These are phyloP conservation scores for Hygrophila difformis DNA, from an alignment of 257 asterid species.

Conservation along the genomic window DNA sequence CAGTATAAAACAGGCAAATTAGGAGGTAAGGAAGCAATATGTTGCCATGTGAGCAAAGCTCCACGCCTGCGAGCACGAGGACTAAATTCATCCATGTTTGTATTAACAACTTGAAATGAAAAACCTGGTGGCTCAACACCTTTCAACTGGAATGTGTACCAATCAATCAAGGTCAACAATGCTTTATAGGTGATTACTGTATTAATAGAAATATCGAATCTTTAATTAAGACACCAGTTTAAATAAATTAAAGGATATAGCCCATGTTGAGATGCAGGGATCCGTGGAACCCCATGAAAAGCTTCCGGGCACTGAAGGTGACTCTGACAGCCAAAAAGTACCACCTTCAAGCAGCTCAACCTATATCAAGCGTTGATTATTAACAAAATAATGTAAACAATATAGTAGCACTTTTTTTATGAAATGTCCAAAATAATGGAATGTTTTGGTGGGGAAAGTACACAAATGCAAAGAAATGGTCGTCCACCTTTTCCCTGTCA, in stretches of 20 bases:
- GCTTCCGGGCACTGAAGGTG: constrained; percentile 99
- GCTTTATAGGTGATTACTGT: not conserved
- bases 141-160: constrained; percentile 97
- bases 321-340: constrained; percentile 95
- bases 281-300: constrained; percentile 89
- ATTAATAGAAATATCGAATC: constrained; percentile 5
- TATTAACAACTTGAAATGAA: constrained; percentile 88
- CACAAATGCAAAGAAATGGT: not conserved
- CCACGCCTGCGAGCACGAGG: constrained; percentile 99
- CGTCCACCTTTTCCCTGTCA: constrained; percentile 79
- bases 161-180: constrained; percentile 48
- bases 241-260: constrained; percentile 66
- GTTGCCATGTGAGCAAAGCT: constrained; percentile 98
- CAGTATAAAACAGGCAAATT: constrained; percentile 83
- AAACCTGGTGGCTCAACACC: constrained; percentile 95
- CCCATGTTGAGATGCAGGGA: constrained; percentile 95
- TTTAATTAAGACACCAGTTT: constrained; percentile 1
- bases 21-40: constrained; percentile 96
- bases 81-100: constrained; percentile 85
- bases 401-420: too few relatives aligned
- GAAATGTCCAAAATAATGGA: too few relatives aligned
- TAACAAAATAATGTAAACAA: constrained; percentile 7
- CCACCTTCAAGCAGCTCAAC: constrained; percentile 96
- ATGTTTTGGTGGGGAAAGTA: too few relatives aligned
- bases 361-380: constrained; percentile 31